These are phyloP conservation scores for Trichosporon ovoides DNA, from an alignment of 1,284 basidiomycete genomes.

Conservation along the genomic window DNA sequence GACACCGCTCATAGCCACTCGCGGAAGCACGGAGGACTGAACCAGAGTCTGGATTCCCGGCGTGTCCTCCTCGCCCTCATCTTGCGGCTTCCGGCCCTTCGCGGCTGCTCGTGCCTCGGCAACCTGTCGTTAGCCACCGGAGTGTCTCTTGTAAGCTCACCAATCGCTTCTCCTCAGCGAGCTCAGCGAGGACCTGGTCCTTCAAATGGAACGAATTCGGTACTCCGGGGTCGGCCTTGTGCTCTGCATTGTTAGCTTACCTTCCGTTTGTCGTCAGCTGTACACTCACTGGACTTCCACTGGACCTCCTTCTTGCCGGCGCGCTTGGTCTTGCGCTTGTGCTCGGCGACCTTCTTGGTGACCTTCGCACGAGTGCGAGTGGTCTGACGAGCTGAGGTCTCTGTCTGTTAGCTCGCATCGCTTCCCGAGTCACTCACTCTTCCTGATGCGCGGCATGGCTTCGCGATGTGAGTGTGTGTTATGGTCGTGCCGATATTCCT, in stretches of 20 bases:
- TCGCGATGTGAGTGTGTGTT: slow-evolving; percentile 8
- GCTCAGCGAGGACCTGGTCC: slow-evolving; percentile 89
- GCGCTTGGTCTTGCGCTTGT: slow-evolving; percentile 70
- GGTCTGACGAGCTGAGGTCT: slow-evolving; percentile 73
- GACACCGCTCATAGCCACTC: slow-evolving; percentile 18
- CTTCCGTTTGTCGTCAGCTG: not conserved
- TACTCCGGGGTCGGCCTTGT: slow-evolving; percentile 86
- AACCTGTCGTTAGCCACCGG: not conserved
- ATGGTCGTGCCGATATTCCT: not conserved
- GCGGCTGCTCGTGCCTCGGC: not conserved
- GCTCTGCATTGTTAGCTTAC: slow-evolving; percentile 52
- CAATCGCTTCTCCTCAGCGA: slow-evolving; percentile 68
- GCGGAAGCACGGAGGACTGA: slow-evolving; percentile 22
- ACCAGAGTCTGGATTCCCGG: slow-evolving; percentile 36
- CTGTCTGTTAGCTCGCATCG: slow-evolving; percentile 52
- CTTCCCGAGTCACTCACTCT: slow-evolving; percentile 54
- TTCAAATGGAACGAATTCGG: slow-evolving; percentile 96
- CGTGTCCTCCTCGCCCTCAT: slow-evolving; percentile 42
- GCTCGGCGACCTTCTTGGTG: slow-evolving; percentile 72
- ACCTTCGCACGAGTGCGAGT: slow-evolving; percentile 71
- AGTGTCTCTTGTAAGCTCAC: not conserved
- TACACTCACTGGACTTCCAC: slow-evolving; percentile 81
- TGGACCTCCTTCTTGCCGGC: slow-evolving; percentile 74
- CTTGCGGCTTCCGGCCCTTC: slow-evolving; percentile 17
- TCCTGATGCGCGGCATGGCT: slow-evolving; percentile 67